Evolutionary conservation across 768 basidiomycete genomes (phyloP), one percentile per base, ranked within the genome.

Genomic region (Leccinum subtestaceum): DNA sequence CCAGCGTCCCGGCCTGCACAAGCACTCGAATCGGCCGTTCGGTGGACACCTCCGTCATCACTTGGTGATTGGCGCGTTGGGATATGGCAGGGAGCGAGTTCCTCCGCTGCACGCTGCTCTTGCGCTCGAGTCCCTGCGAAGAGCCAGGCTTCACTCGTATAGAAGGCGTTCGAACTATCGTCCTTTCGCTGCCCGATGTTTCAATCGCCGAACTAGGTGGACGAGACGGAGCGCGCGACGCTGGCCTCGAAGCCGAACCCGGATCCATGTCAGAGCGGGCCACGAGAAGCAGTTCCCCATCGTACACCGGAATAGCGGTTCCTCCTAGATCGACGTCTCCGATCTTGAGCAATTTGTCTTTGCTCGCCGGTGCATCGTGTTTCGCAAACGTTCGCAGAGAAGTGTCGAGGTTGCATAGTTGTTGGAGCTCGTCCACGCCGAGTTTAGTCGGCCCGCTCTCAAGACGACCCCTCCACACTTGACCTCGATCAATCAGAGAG

Each of bases 61-160:
- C 75, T 34, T 86, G 78, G 50, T 83, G 78, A 53, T 80, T 85
- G 6, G 82, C 76, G 13, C 84, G 79, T 23, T 83, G 82, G 0
- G 89, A 86, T 10, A 93, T 78, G 0, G 88, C 83, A n/a, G 91
- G 91, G 8, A 94, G 73, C 1, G 91, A 94, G 63, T 83, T 92
- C 19, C 91, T 79, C 17, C 89, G 81, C 1, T 88, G 85, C 56
- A 86, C 67, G 64, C 89, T 92, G 17, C 86, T 77, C 72, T 93
- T 91, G n/a, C 91, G 82, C 46, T 92, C 89, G 45, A 91, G 64
- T 0, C 83, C 82, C 29, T 88, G 83, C 0, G 85, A 84, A 0
- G 85, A 80, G 29, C 84, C 81, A 0, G 91, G 84, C 61, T 86
- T 89, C 50, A 92, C 88, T 19, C 91, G 85, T 54, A 93, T 90